phyloP scores from a whole-genome alignment of 208 protist genomes.

The Acanthamoeba divionensis region DNA sequence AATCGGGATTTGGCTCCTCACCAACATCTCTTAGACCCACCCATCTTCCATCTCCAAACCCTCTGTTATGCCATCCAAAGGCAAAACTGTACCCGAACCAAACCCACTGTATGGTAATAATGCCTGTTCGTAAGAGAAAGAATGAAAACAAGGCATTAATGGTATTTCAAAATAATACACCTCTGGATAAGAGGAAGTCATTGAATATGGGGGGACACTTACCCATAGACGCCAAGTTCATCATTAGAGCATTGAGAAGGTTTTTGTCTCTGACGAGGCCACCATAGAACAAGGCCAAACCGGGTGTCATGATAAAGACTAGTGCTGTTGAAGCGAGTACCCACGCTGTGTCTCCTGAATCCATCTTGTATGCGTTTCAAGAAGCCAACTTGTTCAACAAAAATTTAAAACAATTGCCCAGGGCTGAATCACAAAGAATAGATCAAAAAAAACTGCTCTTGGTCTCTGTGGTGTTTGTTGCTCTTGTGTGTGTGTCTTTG shows the following conservation, averaged over 20 bases:
- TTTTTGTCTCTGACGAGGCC: slow-evolving; percentile 48
- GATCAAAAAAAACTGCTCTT: no score
- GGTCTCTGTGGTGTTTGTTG: no score
- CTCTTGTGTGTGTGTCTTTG: no score
- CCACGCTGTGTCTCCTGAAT: not conserved
- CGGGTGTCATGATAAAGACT: slow-evolving; percentile 43
- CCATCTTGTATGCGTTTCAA: no score
- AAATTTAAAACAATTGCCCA: no score
- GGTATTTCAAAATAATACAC: not conserved
- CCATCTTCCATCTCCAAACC: not conserved
- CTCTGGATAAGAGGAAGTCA: not conserved
- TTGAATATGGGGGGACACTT: not conserved
- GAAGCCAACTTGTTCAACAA: no score
- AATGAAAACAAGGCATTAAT: not conserved
- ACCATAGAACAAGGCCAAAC: slow-evolving; percentile 44
- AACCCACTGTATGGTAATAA: slow-evolving; percentile 24
- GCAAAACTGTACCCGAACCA: slow-evolving; percentile 42
- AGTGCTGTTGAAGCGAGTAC: not conserved
- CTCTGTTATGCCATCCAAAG: slow-evolving; percentile 13
- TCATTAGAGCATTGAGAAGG: slow-evolving; percentile 34
- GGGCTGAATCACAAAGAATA: no score
- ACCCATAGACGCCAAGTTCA: slow-evolving; percentile 17
- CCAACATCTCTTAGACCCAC: slow-evolving; percentile 1
- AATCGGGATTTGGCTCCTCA: slow-evolving; percentile 6
- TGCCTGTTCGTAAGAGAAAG: not conserved